A percentile compares a stretch with the other conserved stretches of the same genome.
Conservation (phyloP, 2,329 filamentous ascomycete species). For the Fusarium brachygibbosum region DNA sequence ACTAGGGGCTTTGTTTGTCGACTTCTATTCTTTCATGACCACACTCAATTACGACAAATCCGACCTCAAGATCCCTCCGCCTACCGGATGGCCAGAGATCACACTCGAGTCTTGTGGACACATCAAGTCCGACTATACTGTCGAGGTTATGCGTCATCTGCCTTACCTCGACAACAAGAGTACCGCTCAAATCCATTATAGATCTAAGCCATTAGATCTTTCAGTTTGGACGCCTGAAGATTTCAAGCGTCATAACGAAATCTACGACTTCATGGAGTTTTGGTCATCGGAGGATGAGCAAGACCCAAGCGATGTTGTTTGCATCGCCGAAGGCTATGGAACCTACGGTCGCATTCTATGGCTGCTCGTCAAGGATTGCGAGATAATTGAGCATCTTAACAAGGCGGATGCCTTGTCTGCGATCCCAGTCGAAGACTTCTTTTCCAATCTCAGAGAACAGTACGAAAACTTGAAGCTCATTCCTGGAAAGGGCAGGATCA, state of each 20-base stretch:
- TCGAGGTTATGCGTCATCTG: constrained; percentile 3
- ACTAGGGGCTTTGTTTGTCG: not conserved
- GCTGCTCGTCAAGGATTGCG: not conserved
- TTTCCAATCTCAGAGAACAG: not conserved
- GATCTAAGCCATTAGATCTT: not conserved
- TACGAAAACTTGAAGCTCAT: not conserved
- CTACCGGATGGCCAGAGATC: not conserved
- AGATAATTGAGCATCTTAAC: not conserved
- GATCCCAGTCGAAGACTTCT: not conserved
- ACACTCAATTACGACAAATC: constrained; percentile 1
- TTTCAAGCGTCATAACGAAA: not conserved
- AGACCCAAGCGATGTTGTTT: not conserved
- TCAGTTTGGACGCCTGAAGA: not conserved
- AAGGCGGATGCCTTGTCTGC: not conserved
- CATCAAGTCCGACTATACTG: not conserved
- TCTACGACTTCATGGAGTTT: not conserved
- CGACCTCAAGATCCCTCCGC: not conserved
- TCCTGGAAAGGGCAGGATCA: not conserved
- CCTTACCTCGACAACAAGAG: not conserved
- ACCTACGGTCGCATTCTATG: not conserved
- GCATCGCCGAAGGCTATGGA: not conserved
- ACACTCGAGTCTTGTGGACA: not conserved
- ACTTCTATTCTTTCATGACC: not conserved
- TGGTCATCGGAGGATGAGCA: not conserved
- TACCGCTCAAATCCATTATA: not conserved